phyloP scores from a whole-genome alignment of 495 filamentous ascomycete species.

The Pyrenopolyporus hunteri region DNA sequence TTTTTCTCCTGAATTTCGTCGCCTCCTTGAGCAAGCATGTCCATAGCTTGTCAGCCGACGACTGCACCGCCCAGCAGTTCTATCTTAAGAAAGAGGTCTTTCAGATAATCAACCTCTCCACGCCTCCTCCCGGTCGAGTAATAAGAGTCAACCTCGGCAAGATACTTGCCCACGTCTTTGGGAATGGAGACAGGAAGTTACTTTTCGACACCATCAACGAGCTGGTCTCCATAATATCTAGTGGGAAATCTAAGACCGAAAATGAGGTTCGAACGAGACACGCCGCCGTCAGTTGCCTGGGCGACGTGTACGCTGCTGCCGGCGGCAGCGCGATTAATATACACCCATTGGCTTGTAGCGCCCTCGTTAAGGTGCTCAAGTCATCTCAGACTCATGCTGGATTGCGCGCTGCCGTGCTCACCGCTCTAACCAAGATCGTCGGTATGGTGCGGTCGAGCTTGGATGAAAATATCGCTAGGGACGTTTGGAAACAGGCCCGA shows the following conservation, averaged over 20 bases:
- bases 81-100: conserved; percentile 89
- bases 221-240: conserved; percentile 73
- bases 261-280: conserved; percentile 67
- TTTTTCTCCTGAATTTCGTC: conserved; percentile 89
- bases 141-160: conserved; percentile 86
- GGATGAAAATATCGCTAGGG: conserved; percentile 84
- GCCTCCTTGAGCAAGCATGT: conserved; percentile 83
- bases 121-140: conserved; percentile 84
- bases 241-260: conserved; percentile 82
- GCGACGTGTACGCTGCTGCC: conserved; percentile 84
- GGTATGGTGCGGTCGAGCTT: conserved; percentile 73
- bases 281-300: conserved; percentile 87
- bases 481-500: conserved; percentile 91
- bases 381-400: conserved; percentile 79
- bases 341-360: conserved; percentile 72
- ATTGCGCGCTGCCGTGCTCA: conserved; percentile 81
- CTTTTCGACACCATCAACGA: conserved; percentile 95
- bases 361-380: conserved; percentile 81
- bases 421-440: conserved; percentile 75
- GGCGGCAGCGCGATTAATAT: conserved; percentile 92
- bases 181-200: conserved; percentile 86
- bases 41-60: conserved; percentile 71
- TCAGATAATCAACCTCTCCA: conserved; percentile 84
- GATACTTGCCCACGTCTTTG: conserved; percentile 83
- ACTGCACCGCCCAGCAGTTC: conserved; percentile 84